phyloP scores from a whole-genome alignment of 2,329 filamentous ascomycete species.

The Dendrostoma leiphaemia region DNA sequence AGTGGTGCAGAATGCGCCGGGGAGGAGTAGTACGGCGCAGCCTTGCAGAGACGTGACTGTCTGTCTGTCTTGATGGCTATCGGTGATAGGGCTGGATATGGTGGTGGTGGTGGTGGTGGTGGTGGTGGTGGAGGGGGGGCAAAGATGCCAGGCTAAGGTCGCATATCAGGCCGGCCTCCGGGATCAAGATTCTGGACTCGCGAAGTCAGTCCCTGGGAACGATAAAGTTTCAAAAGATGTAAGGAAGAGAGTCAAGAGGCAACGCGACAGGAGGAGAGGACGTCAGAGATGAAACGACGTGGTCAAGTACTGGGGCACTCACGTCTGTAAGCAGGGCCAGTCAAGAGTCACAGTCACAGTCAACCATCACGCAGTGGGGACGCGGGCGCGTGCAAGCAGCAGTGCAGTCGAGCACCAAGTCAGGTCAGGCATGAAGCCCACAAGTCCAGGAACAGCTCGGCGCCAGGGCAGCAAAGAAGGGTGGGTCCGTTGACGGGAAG shows the following conservation, averaged over 20 bases:
- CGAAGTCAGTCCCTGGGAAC: conserved; percentile 1
- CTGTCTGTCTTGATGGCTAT: conserved; percentile 9
- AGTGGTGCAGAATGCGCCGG: background rate
- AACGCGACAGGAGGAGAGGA: conserved; percentile 3
- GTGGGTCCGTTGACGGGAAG: conserved; percentile 4
- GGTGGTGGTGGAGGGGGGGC: conserved; percentile 2
- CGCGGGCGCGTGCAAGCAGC: conserved; percentile 1
- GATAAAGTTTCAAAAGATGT: conserved; percentile 13
- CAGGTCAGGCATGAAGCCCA: background rate
- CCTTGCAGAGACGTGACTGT: background rate
- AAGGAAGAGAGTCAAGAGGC: conserved; percentile 7
- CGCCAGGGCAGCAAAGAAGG: too few relatives aligned
- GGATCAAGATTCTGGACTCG: conserved; percentile 10
- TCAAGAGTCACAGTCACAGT: conserved; percentile 11
- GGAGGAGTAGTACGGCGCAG: too few relatives aligned
- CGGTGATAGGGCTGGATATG: conserved; percentile 12
- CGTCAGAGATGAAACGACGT: conserved; percentile 16
- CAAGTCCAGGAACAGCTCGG: background rate
- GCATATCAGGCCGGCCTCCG: conserved; percentile 18
- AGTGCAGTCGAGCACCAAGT: background rate
- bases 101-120: conserved; percentile 9
- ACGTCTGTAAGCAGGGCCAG: conserved; percentile 9
- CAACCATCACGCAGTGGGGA: conserved; percentile 7
- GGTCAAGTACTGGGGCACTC: conserved; percentile 12
- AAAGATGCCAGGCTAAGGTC: conserved; percentile 13